Evolutionary conservation across 345 rosid species (phyloP), one percentile per base, ranked within the genome.

Genomic region (Eucalyptus decipiens): DNA sequence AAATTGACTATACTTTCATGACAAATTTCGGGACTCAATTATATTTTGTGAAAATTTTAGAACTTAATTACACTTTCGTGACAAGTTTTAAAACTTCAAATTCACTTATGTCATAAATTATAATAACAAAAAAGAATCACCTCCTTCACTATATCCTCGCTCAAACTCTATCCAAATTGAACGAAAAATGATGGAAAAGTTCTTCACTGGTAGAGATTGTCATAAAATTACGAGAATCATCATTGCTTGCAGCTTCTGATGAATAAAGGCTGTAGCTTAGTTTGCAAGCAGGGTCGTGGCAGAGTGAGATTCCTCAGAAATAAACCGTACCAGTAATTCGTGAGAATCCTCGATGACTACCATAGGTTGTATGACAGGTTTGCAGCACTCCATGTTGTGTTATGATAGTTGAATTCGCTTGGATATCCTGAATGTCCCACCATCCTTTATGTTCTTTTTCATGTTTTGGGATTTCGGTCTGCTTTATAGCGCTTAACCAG

Each of bases 201-300:
- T 28, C 15, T 87, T 91, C 93, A 97, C 99, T 99, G 87, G 28
- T 37, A 37, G 18, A 5, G 28, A 21, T 37, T 76, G 30, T 76
- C 24, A 7, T 72, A 40, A 76, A 40, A 11, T 37, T 76, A 37
- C 16, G 5, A 21, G 45, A 40, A 37, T 37, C 15, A 12, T 1
- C 83, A 37, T 76, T 37, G 83, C 28, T 21, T 37, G 30, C 5
- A 7, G 28, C 28, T 76, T 76, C 47, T 21, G 47, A 76, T 13
- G 15, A 1, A 76, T 40, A 76, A 76, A 76, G 16, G 28, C 24
- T 40, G 16, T 10, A 69, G 47, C 83, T 76, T 34, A 76, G 83
- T 37, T 76, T 40, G 28, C 47, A 37, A 76, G 28, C 83, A 6
- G 83, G 13, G 28, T 21, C 28, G 3, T 76, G 23, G 47, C 28